Base-by-base conservation (phyloP, 306 rosid species). In the Quercus bicolor region DNA sequence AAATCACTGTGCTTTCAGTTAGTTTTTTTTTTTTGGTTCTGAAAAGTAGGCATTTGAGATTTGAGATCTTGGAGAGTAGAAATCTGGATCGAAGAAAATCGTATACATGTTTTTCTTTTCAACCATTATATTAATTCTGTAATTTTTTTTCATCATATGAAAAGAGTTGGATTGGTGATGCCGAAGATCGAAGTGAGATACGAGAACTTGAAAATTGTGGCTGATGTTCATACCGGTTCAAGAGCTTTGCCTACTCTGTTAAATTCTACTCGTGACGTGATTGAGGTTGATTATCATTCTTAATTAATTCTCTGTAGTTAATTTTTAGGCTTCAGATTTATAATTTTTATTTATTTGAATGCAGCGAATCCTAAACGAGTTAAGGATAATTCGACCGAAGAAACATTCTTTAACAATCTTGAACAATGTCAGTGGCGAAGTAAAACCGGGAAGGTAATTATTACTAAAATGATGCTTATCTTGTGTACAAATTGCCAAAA, bases 381-480 rank as follows among this genome's bases (percentile, higher is more conserved):
- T 87, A 80, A 74, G 84, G 84, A 78, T 91, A 23, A 85, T 72
- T 79, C 77, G 81, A 78, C 80, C 91, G 2, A 78, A 85, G 48
- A 70, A 86, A 80, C 91, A 85, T 72, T 76, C 94, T 16, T 84
- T 94, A 75, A 84, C 86, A 26, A 87, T 94, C 70, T 84, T 94
- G 84, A 78, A 94, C 65, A 79, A 85, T 53, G 52, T 89, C 16
- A 89, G 81, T 29, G 98, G 98, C 29, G 77, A 86, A 37, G 82
- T 94, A 74, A 89, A 90, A 77, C 97, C 97, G 3, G 87, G 97
- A 90, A 90, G 97, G 98, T 94, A 55, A 48, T 12, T 11, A 40
- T 40, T 40, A 40, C 12, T 40, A 40, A 8, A 40, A 40, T 0
- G 43, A 37, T 8, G 45, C 3, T 40, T 40, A 40, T 40, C 11